phyloP scores from a whole-genome alignment of 768 basidiomycete species.

The Phaffia australis region DNA sequence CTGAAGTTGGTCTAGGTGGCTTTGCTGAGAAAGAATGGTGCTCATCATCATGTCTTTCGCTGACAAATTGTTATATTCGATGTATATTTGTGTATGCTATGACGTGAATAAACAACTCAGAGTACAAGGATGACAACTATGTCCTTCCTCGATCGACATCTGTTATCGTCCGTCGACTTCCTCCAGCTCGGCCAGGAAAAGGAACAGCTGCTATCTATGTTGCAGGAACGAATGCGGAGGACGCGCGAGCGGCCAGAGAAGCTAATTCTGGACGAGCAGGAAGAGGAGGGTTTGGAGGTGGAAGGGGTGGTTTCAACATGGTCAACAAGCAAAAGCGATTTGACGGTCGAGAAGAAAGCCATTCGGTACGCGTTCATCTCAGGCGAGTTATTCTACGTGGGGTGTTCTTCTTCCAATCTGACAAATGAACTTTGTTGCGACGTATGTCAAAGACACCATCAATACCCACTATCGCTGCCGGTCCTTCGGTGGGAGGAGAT shows the following conservation, averaged over 20 bases:
- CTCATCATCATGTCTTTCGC: neutral
- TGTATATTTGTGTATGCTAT: neutral
- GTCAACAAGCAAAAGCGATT: conserved; percentile 69
- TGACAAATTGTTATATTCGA: neutral
- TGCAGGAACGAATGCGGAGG: conserved; percentile 34
- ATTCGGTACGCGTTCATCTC: too few relatives aligned
- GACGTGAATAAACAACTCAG: conserved; percentile 40
- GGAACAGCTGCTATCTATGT: conserved; percentile 71
- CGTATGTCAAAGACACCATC: conserved; percentile 20
- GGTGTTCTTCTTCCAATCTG: conserved; percentile 22
- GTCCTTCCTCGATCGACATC: conserved; percentile 92
- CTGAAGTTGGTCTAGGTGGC: neutral
- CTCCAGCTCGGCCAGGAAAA: conserved; percentile 66
- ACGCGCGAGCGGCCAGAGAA: conserved; percentile 30
- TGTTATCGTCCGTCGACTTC: conserved; percentile 81
- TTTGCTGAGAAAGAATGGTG: neutral
- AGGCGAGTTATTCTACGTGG: neutral
- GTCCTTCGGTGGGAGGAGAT: conserved; percentile 41
- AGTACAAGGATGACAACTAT: conserved; percentile 80
- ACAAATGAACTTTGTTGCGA: conserved; percentile 22
- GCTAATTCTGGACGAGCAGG: conserved; percentile 16
- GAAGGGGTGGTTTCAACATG: conserved; percentile 21
- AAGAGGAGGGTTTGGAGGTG: conserved; percentile 22
- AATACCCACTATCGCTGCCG: conserved; percentile 7
- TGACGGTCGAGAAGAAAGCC: conserved; percentile 65